Evolutionary conservation across 169 alveolate species (phyloP).

Genomic region (Cryptosporidium baileyi): DNA sequence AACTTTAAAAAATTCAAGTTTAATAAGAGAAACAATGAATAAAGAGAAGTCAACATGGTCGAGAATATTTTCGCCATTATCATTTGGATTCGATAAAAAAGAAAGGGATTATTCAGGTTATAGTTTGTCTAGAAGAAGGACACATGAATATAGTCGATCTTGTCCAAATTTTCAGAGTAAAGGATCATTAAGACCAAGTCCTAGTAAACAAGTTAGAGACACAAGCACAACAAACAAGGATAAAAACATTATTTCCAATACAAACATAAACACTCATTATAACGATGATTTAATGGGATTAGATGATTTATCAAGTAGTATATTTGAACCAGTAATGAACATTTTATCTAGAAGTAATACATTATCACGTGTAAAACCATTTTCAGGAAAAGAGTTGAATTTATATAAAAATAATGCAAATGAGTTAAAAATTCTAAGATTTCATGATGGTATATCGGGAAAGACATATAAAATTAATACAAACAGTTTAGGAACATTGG

Average conservation of each 20-base stretch:
- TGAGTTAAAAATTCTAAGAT: constrained; percentile 24
- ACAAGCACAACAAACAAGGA: neutral
- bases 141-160: constrained; percentile 13
- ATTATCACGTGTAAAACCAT: constrained; percentile 31
- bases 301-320: constrained; percentile 18
- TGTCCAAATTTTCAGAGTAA: constrained; percentile 44
- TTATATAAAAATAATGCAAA: neutral
- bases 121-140: constrained; percentile 31
- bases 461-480: neutral
- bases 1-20: constrained; percentile 5
- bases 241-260: neutral
- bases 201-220: constrained; percentile 4
- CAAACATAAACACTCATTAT: neutral
- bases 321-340: constrained; percentile 20
- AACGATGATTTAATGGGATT: constrained; percentile 10
- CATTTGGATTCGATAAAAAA: neutral
- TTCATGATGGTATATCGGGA: constrained; percentile 58
- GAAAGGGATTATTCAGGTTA: constrained; percentile 7
- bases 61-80: constrained; percentile 47
- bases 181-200: constrained; percentile 42
- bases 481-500: too few species aligned
- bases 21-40: neutral
- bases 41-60: constrained; percentile 43
- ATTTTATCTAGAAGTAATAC: neutral
- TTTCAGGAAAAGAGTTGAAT: neutral